Evolutionary conservation across 208 protist genomes (phyloP).

Genomic region (Histomonas meleagridis): DNA sequence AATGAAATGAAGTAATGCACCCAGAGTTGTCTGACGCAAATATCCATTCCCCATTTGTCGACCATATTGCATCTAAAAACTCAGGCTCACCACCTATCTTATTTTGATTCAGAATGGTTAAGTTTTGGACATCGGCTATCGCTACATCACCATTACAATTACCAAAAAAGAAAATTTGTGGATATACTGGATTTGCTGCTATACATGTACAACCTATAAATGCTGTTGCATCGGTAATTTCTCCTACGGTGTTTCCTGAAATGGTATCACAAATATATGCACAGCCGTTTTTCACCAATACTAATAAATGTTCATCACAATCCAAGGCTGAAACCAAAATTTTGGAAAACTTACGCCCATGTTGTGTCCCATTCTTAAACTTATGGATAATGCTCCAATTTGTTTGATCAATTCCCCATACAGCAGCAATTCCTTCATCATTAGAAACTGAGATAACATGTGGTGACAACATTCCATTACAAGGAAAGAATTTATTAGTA

Average conservation of each 20-base stretch:
- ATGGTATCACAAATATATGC: background rate
- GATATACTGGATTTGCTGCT: background rate
- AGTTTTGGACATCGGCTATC: background rate
- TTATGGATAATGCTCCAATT: background rate
- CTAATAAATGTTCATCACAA: background rate
- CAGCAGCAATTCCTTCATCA: background rate
- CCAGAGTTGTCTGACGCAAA: background rate
- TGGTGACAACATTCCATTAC: background rate
- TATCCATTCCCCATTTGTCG: background rate
- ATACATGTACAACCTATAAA: background rate
- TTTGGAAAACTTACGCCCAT: background rate
- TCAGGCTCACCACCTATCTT: background rate
- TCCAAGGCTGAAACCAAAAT: background rate
- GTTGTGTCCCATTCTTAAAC: background rate
- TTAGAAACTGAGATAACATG: background rate
- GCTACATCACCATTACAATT: background rate
- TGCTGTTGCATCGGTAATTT: background rate
- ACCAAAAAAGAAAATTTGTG: background rate
- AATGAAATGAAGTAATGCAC: background rate
- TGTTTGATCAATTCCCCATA: background rate
- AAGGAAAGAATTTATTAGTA: background rate
- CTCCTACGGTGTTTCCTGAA: background rate
- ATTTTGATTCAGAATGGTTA: background rate
- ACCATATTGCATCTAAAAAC: background rate
- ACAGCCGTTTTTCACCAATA: background rate